Evolutionary conservation across 2,329 filamentous ascomycete species (phyloP).

Genomic region (Pezicula radicicola): DNA sequence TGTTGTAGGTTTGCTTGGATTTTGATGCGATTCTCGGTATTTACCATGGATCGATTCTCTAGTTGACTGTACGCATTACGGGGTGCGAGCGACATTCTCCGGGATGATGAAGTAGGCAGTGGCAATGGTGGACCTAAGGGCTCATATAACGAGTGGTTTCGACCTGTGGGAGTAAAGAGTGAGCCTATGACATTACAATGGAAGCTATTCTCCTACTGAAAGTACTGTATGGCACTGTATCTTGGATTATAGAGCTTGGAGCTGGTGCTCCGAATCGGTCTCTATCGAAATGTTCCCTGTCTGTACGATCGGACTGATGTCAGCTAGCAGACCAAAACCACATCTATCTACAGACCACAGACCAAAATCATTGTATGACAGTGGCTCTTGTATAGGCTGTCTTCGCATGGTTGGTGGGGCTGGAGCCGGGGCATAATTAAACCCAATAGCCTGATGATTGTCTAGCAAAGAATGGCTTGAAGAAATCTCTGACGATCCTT

Average conservation of each 20-base stretch:
- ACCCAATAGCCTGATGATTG: not conserved
- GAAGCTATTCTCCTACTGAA: too few species aligned
- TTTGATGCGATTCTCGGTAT: constrained; percentile 24
- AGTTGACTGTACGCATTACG: constrained; percentile 12
- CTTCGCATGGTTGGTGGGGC: not conserved
- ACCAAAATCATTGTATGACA: too few species aligned
- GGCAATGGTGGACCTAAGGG: not conserved
- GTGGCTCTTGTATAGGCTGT: too few species aligned
- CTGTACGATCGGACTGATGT: too few species aligned
- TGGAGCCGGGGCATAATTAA: not conserved
- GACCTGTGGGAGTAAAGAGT: too few species aligned
- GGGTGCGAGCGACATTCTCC: constrained; percentile 19
- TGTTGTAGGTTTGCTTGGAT: constrained; percentile 21
- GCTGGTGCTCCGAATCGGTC: too few species aligned
- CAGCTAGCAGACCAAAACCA: too few species aligned
- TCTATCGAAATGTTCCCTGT: too few species aligned
- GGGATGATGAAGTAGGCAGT: not conserved
- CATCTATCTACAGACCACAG: too few species aligned
- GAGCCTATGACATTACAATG: too few species aligned
- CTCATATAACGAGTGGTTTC: not conserved
- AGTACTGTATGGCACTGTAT: too few species aligned
- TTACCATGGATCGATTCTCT: constrained; percentile 11
- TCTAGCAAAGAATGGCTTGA: not conserved
- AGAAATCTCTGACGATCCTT: not conserved
- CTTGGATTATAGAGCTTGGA: too few species aligned